Conservation (phyloP, 164 flowering plant genomes). For the Litsea cubeba region DNA sequence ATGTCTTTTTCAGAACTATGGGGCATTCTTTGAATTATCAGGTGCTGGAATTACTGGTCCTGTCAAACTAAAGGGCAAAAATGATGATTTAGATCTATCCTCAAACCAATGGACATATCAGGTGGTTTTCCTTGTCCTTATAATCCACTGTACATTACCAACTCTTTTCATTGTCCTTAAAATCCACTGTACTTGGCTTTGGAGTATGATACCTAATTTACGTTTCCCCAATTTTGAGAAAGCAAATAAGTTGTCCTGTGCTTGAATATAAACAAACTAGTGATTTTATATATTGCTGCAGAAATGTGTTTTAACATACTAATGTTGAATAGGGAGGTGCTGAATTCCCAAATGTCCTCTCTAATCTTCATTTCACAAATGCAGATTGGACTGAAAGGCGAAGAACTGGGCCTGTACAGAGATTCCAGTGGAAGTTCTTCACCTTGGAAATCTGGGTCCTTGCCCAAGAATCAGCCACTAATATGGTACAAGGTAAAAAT, state of each 20-base stretch:
- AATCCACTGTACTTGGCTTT: not conserved
- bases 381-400: constrained; percentile 89
- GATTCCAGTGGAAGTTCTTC: constrained; percentile 53
- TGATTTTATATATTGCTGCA: not conserved
- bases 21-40: constrained; percentile 63
- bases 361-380: constrained; percentile 10
- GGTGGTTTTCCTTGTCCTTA: constrained; percentile 31
- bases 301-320: not conserved
- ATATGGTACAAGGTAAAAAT: constrained; percentile 85
- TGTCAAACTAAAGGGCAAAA: constrained; percentile 52
- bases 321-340: not conserved
- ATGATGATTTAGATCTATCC: constrained; percentile 65
- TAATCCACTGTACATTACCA: not conserved
- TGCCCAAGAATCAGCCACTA: constrained; percentile 73
- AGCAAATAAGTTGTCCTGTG: not conserved
- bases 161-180: not conserved
- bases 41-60: constrained; percentile 98
- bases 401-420: constrained; percentile 50
- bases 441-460: constrained; percentile 49
- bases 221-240: not conserved
- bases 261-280: not conserved
- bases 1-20: constrained; percentile 65
- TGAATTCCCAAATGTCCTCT: not conserved
- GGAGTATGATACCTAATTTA: not conserved
- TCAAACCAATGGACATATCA: constrained; percentile 87